Conservation (phyloP, 78 protist genomes). For the Emiliania huxleyi region DNA sequence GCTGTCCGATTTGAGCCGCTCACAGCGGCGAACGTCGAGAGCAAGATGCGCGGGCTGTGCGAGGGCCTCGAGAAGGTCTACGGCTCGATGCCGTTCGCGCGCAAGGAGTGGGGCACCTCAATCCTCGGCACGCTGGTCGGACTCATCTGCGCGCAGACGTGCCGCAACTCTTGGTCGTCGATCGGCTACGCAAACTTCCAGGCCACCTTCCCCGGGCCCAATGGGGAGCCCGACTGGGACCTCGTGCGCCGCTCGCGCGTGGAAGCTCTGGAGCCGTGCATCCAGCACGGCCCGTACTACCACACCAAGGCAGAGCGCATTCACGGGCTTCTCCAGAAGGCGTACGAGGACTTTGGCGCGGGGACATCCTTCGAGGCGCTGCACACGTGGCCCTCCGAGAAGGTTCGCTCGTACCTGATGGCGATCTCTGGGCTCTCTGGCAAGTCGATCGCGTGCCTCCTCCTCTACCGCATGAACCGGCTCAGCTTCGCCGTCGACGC, state of each 20-base stretch:
- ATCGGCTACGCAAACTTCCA: background rate
- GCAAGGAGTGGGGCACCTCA: background rate
- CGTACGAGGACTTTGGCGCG: background rate
- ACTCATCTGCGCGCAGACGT: constrained; percentile 1
- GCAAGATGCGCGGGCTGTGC: background rate
- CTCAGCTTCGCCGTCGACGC: constrained; percentile 6
- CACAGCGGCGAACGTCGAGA: background rate
- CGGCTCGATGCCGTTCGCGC: background rate
- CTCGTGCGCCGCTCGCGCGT: background rate
- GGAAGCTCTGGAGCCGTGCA: background rate
- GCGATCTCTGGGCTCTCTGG: background rate
- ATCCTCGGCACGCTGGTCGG: constrained; percentile 3
- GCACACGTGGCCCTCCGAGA: background rate
- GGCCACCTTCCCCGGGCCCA: background rate
- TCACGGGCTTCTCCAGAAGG: background rate
- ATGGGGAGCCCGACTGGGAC: background rate
- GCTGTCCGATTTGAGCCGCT: background rate
- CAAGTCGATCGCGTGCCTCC: background rate
- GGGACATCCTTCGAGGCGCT: background rate
- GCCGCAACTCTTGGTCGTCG: constrained; percentile 8
- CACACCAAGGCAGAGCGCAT: background rate
- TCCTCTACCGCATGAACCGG: background rate
- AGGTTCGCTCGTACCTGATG: background rate
- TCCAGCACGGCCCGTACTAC: constrained; percentile 9
- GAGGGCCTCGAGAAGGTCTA: background rate